Conservation (phyloP, 352 stramenopile species). For the Phytophthora tubulina region DNA sequence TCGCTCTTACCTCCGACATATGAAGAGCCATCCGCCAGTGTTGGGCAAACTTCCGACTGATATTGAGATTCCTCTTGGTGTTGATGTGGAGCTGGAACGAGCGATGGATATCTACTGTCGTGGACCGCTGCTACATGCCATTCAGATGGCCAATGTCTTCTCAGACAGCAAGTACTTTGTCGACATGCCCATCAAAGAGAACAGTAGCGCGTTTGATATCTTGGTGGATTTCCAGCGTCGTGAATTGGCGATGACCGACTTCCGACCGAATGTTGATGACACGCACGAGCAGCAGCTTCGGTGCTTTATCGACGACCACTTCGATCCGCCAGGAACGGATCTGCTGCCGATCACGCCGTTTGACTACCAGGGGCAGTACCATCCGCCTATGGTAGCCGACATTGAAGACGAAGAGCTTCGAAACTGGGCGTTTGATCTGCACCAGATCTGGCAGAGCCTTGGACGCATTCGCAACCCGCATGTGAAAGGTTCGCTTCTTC, state of each 20-base stretch:
- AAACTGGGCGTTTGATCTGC: conserved; percentile 74
- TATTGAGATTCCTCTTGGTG: conserved; percentile 29
- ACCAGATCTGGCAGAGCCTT: conserved; percentile 82
- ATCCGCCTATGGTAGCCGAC: conserved; percentile 61
- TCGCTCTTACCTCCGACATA: conserved; percentile 37
- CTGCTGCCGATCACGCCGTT: conserved; percentile 74
- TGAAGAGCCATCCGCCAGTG: conserved; percentile 34
- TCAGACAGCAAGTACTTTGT: conserved; percentile 94
- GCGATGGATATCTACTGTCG: conserved; percentile 83
- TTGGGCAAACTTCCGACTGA: conserved; percentile 27
- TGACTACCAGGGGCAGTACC: conserved; percentile 65
- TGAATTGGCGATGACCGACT: conserved; percentile 66
- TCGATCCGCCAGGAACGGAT: conserved; percentile 82
- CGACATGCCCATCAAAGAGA: conserved; percentile 92
- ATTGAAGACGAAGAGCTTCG: conserved; percentile 64
- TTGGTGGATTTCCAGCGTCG: conserved; percentile 74
- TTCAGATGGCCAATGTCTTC: conserved; percentile 85
- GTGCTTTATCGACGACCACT: conserved; percentile 84
- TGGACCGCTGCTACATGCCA: conserved; percentile 68
- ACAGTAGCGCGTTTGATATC: conserved; percentile 77
- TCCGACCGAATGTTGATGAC: conserved; percentile 28
- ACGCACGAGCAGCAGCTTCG: conserved; percentile 58
- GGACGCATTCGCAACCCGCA: conserved; percentile 61
- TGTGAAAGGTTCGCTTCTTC: conserved; percentile 66
- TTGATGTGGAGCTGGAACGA: conserved; percentile 62